A percentile compares a stretch with the other conserved stretches of the same genome.
Conservation (phyloP, 805 yeast genomes). For the Crinitomyces ghanaensis region DNA sequence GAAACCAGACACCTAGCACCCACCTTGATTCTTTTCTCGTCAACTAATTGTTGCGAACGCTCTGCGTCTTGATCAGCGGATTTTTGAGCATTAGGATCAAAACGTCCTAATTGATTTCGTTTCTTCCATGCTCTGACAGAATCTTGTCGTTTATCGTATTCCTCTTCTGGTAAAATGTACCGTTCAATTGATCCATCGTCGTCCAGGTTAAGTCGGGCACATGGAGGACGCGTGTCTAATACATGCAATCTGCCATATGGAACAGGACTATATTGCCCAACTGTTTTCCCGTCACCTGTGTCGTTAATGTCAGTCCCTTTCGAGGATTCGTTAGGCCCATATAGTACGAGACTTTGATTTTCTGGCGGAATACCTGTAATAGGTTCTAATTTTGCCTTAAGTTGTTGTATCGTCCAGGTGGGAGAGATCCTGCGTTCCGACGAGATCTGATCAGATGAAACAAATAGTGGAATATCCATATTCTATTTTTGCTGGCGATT, state of each 20-base stretch:
- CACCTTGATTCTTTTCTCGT: slow-evolving; percentile 9
- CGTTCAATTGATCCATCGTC: slow-evolving; percentile 28
- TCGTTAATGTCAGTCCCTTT: slow-evolving; percentile 3
- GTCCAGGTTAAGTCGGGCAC: slow-evolving; percentile 21
- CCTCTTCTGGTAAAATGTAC: slow-evolving; percentile 43
- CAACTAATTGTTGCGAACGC: slow-evolving; percentile 10
- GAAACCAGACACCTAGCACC: slow-evolving; percentile 27
- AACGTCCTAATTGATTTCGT: slow-evolving; percentile 57
- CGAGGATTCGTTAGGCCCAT: slow-evolving; percentile 15
- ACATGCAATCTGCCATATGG: slow-evolving; percentile 37
- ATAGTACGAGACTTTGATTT: slow-evolving; percentile 31
- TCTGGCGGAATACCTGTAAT: slow-evolving; percentile 65
- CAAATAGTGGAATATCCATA: slow-evolving; percentile 40
- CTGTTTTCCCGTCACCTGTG: slow-evolving; percentile 8
- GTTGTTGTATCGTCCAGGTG: slow-evolving; percentile 44
- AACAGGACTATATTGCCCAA: slow-evolving; percentile 17
- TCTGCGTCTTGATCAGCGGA: slow-evolving; percentile 3
- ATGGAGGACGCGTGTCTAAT: slow-evolving; percentile 24
- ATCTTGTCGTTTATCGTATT: slow-evolving; percentile 46
- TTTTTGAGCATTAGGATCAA: slow-evolving; percentile 39
- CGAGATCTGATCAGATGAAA: slow-evolving; percentile 55
- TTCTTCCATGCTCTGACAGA: slow-evolving; percentile 73
- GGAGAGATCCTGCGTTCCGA: slow-evolving; percentile 59
- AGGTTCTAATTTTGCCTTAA: slow-evolving; percentile 46
- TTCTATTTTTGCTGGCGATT: slow-evolving; percentile 13